A percentile compares a stretch with the other conserved stretches of the same genome.
Conservation (phyloP, 2,329 filamentous ascomycete species). For the Metarhizium robertsii region DNA sequence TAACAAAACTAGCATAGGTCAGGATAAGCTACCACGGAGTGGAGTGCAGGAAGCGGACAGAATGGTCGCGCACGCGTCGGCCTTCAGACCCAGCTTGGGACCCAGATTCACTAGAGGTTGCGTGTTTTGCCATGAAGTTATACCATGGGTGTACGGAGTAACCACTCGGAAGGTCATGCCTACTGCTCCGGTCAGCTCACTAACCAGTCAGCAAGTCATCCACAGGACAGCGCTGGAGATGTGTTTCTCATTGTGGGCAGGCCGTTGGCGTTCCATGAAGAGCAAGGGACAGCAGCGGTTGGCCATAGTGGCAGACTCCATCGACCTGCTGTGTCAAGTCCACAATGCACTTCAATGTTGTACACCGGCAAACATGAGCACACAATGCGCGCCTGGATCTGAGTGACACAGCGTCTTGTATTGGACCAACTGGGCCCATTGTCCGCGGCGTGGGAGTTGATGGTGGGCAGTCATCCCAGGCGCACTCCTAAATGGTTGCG, state of each 20-base stretch:
- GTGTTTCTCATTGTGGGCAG: not conserved
- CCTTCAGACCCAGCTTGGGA: not conserved
- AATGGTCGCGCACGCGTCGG: not conserved
- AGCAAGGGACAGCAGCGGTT: too few relatives aligned
- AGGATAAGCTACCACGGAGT: slow-evolving; percentile 1
- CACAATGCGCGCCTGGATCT: not conserved
- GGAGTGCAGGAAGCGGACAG: slow-evolving; percentile 5
- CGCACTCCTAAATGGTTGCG: not conserved
- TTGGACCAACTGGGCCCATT: not conserved
- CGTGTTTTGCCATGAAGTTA: not conserved
- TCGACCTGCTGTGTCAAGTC: not conserved
- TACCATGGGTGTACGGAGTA: not conserved
- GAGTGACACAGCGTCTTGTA: not conserved
- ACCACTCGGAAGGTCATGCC: not conserved
- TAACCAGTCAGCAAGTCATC: not conserved
- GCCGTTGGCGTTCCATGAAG: not conserved
- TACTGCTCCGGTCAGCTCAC: not conserved
- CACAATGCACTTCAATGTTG: not conserved
- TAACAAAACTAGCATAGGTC: not conserved
- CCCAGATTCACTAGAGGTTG: too few relatives aligned
- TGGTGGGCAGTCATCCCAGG: not conserved
- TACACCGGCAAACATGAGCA: not conserved
- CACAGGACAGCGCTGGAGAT: not conserved
- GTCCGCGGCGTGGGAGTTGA: not conserved
- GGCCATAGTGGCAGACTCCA: not conserved